A percentile compares a stretch with the other conserved stretches of the same genome.
phyloP scores from a whole-genome alignment of 345 rosid genomes.

The Orychophragmus violaceus region DNA sequence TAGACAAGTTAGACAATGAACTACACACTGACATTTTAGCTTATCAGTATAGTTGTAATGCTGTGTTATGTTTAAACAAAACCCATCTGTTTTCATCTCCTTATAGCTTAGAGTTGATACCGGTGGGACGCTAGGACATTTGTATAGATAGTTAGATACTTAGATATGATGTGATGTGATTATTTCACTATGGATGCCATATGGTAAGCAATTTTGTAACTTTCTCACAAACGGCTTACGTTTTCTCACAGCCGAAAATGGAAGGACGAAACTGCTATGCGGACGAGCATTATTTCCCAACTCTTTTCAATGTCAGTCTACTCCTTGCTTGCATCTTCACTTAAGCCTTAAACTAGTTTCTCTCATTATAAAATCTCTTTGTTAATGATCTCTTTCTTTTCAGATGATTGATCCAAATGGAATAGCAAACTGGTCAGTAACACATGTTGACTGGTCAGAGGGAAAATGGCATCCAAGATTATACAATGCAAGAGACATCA shows the following conservation, averaged over 20 bases:
- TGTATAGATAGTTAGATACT: too few relatives aligned
- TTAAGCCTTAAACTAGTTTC: too few relatives aligned
- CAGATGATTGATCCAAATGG: constrained; percentile 74
- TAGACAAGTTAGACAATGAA: constrained; percentile 17
- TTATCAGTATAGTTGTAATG: too few relatives aligned
- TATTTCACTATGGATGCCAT: too few relatives aligned
- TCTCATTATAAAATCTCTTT: background rate
- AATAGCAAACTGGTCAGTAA: constrained; percentile 70
- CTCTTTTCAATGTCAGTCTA: constrained; percentile 36
- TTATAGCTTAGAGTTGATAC: too few relatives aligned
- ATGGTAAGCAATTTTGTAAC: too few relatives aligned
- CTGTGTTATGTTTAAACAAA: too few relatives aligned
- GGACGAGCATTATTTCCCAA: background rate
- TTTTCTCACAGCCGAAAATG: background rate
- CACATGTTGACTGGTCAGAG: constrained; percentile 85
- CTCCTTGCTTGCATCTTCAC: constrained; percentile 1
- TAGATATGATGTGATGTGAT: too few relatives aligned
- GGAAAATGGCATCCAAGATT: constrained; percentile 82
- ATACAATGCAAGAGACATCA: constrained; percentile 48
- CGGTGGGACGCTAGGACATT: too few relatives aligned
- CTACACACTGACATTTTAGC: constrained; percentile 11
- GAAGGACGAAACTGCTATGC: background rate
- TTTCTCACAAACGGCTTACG: background rate
- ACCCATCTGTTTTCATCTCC: too few relatives aligned
- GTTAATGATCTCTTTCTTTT: constrained; percentile 1